A percentile compares a stretch with the other conserved stretches of the same genome.
Evolutionary conservation across 441 rosid genomes (phyloP).

Genomic region (Hura crepitans): DNA sequence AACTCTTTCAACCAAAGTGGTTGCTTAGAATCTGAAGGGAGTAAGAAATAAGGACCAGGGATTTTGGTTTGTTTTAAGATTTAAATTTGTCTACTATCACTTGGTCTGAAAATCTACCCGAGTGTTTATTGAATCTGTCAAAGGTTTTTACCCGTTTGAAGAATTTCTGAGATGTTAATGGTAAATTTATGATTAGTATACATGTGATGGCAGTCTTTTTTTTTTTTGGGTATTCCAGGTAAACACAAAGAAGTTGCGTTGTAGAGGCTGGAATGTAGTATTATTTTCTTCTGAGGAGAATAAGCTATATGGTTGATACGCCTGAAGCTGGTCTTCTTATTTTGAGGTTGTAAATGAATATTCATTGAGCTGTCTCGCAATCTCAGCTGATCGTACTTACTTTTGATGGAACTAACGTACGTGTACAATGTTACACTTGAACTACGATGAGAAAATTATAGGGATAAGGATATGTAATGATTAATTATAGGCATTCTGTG

Average conservation of each 20-base stretch:
- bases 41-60: neutral
- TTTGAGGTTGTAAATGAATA: neutral
- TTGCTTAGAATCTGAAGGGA: neutral
- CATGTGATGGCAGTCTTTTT: neutral
- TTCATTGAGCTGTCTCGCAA: neutral
- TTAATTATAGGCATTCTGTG: neutral
- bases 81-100: neutral
- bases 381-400: neutral
- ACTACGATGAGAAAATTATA: neutral
- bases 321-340: neutral
- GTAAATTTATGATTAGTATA: no score
- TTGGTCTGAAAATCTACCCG: no score
- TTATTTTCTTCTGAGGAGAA: neutral
- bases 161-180: no score
- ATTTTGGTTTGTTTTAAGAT: neutral
- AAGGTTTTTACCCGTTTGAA: no score
- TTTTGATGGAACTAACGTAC: neutral
- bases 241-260: neutral
- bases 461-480: neutral
- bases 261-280: neutral
- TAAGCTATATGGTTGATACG: neutral
- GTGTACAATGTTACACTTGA: neutral
- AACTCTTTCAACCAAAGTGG: neutral
- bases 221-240: neutral
- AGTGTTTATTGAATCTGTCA: no score